These are phyloP conservation scores for Funneliformis caledonium DNA, from an alignment of 371 early-diverging fungal species.

Conservation along the genomic window DNA sequence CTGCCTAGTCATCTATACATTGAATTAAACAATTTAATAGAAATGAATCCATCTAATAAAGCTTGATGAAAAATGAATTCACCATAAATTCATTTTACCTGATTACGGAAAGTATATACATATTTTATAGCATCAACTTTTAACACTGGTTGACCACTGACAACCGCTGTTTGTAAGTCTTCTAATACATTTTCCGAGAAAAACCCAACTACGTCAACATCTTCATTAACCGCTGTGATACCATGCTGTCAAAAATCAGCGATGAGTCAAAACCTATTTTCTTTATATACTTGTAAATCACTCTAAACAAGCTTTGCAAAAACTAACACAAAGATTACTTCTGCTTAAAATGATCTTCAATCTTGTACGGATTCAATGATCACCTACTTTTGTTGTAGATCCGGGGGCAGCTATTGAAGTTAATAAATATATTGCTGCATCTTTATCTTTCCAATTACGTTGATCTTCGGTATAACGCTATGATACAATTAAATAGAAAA, in stretches of 20 bases:
- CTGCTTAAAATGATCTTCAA: background rate
- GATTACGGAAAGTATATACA: constrained; percentile 89
- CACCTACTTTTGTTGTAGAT: constrained; percentile 56
- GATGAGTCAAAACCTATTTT: constrained; percentile 41
- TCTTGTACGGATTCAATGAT: background rate
- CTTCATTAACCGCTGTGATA: constrained; percentile 77
- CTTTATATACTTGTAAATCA: background rate
- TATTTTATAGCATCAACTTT: constrained; percentile 95
- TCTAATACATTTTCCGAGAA: constrained; percentile 82
- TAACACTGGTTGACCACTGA: constrained; percentile 81
- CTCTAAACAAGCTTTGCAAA: background rate
- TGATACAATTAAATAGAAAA: background rate
- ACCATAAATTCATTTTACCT: constrained; percentile 52
- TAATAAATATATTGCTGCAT: constrained; percentile 90
- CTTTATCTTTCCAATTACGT: constrained; percentile 91
- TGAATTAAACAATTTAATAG: background rate
- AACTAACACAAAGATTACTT: background rate
- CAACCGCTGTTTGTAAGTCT: constrained; percentile 77
- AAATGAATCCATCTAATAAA: background rate
- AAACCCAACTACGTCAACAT: constrained; percentile 82
- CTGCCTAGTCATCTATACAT: constrained; percentile 69
- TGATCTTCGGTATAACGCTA: constrained; percentile 75
- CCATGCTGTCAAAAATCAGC: constrained; percentile 61
- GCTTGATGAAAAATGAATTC: background rate
- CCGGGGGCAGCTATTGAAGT: constrained; percentile 83